Evolutionary conservation across 2,329 filamentous ascomycete genomes (phyloP).

Genomic region (Polytolypa hystricis): DNA sequence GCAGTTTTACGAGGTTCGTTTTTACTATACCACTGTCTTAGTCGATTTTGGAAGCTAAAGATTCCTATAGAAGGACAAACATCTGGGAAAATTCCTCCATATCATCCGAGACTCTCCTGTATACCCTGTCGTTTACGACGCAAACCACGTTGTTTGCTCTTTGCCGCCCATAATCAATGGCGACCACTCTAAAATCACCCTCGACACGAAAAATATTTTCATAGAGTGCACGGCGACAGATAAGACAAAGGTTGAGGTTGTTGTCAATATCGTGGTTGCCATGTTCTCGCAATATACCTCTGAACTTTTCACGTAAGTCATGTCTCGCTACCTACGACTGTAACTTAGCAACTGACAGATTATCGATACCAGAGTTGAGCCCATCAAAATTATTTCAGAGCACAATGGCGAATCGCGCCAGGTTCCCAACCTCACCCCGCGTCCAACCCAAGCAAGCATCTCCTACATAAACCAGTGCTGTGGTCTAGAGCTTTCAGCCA

Average conservation of each 20-base stretch:
- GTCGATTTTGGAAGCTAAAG: slow-evolving; percentile 1
- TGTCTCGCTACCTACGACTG: slow-evolving; percentile 3
- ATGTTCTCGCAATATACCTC: slow-evolving; percentile 94
- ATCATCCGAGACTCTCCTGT: slow-evolving; percentile 90
- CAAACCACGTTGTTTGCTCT: slow-evolving; percentile 76
- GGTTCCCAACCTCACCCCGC: slow-evolving; percentile 68
- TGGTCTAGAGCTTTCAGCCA: slow-evolving; percentile 63
- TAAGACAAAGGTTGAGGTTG: slow-evolving; percentile 90
- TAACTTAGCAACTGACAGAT: too few relatives aligned
- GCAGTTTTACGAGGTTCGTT: slow-evolving; percentile 66
- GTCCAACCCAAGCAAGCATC: slow-evolving; percentile 69
- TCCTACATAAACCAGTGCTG: slow-evolving; percentile 92
- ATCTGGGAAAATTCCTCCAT: slow-evolving; percentile 79
- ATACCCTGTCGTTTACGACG: slow-evolving; percentile 92
- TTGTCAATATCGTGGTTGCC: slow-evolving; percentile 86
- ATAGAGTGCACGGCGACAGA: slow-evolving; percentile 96
- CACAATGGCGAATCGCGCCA: slow-evolving; percentile 78
- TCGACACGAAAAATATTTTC: slow-evolving; percentile 85
- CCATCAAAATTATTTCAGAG: slow-evolving; percentile 79
- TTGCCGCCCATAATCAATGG: slow-evolving; percentile 97
- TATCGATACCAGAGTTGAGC: slow-evolving; percentile 53
- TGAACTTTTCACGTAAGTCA: slow-evolving; percentile 64
- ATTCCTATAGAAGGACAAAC: slow-evolving; percentile 58
- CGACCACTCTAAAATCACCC: slow-evolving; percentile 89
- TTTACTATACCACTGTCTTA: background rate